These are phyloP conservation scores for Saururus chinensis DNA, from an alignment of 164 flowering plant genomes.

Conservation along the genomic window DNA sequence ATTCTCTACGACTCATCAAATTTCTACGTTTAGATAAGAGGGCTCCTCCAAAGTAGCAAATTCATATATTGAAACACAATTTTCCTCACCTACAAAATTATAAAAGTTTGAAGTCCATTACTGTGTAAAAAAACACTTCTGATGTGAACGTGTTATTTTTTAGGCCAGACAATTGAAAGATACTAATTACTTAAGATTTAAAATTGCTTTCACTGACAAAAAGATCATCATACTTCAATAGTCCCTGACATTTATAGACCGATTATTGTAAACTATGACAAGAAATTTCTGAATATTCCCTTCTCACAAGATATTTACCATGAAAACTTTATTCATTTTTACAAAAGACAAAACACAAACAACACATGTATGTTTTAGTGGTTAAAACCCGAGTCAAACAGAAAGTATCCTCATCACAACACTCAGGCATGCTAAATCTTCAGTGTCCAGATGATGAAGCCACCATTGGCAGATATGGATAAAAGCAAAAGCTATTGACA, in stretches of 20 bases:
- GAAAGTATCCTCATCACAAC: slow-evolving; percentile 26
- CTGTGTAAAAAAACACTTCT: too few relatives aligned
- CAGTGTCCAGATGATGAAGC: slow-evolving; percentile 90
- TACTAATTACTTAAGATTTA: too few relatives aligned
- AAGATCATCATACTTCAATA: too few relatives aligned
- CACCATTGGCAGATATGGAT: slow-evolving; percentile 80
- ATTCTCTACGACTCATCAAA: neutral
- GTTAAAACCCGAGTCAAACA: neutral
- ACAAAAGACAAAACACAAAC: too few relatives aligned
- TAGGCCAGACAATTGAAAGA: too few relatives aligned
- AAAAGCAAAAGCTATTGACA: slow-evolving; percentile 76
- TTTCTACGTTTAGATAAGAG: neutral
- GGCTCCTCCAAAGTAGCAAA: neutral
- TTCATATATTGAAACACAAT: neutral
- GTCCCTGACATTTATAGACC: too few relatives aligned
- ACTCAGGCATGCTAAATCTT: slow-evolving; percentile 60
- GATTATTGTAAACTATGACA: too few relatives aligned
- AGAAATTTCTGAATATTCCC: neutral
- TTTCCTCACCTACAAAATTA: neutral
- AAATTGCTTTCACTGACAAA: too few relatives aligned
- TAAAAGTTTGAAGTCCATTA: too few relatives aligned
- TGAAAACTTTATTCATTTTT: too few relatives aligned
- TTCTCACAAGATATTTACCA: neutral
- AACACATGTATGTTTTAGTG: too few relatives aligned
- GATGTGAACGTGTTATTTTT: too few relatives aligned